Evolutionary conservation across 306 rosid species (phyloP).

Genomic region (Mimosa pudica): DNA sequence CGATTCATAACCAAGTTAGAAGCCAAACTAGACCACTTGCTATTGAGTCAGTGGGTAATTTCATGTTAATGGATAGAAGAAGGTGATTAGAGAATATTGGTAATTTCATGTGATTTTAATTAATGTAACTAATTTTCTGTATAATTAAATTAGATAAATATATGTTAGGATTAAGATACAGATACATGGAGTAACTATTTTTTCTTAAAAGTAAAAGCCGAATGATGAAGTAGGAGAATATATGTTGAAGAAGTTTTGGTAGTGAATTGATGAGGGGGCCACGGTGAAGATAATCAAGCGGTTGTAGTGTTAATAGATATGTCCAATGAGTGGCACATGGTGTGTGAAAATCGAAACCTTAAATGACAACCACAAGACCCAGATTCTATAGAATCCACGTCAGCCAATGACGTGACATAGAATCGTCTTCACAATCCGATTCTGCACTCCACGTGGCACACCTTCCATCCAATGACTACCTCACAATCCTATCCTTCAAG

Average conservation of each 20-base stretch:
- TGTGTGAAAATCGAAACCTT: background rate
- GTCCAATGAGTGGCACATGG: background rate
- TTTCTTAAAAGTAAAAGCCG: too few species aligned
- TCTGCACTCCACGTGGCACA: conserved; percentile 59
- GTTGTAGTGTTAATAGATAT: background rate
- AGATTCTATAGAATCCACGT: conserved; percentile 41
- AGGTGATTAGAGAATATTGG: too few species aligned
- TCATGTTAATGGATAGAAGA: too few species aligned
- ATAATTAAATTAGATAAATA: too few species aligned
- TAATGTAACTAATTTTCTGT: too few species aligned
- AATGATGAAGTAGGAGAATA: too few species aligned
- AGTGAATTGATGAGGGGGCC: background rate
- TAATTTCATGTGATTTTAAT: too few species aligned
- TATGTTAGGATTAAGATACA: too few species aligned
- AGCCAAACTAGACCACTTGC: too few species aligned
- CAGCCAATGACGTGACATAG: conserved; percentile 30
- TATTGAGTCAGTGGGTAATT: too few species aligned
- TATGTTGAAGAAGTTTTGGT: background rate
- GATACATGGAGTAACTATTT: too few species aligned
- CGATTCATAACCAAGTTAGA: too few species aligned
- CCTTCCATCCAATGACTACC: conserved; percentile 38
- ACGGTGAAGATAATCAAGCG: background rate
- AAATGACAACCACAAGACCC: conserved; percentile 42
- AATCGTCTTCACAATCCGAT: conserved; percentile 40
- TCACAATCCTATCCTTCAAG: conserved; percentile 56